Base-by-base conservation (phyloP, 768 basidiomycete genomes). In the Clitopilus passeckerianus region DNA sequence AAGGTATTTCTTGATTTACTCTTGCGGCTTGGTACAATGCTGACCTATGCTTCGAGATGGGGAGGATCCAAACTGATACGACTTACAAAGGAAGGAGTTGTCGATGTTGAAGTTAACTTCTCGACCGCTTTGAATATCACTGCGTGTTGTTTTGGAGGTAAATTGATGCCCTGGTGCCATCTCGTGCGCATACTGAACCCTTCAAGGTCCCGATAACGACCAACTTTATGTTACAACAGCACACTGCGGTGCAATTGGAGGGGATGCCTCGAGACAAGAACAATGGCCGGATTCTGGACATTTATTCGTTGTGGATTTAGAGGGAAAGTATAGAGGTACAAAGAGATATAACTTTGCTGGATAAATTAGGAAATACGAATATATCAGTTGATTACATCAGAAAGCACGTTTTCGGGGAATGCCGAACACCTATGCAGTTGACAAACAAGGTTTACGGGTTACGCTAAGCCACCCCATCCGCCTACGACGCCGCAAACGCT, bases 81-180 rank as follows among this genome's bases (percentile, higher is more conserved):
- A 54, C 87, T 84, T 64, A 76, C 76, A 24, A 70, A 70, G 27
- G 74, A 80, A n/a, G 87, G 87, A 4, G 65, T 67, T 23, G 73
- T 86, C 18, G 84, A 87, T 65, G 67, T 83, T 9, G 80, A 85
- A 64, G 75, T 89, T 37, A 53, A 73, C 16, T 84, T 89, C 63
- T 86, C 86, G 22, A 82, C 77, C n/a, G 88, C 76, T 5, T 70
- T 84, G 60, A 83, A 86, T 57, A 75, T 89, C 35, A 89, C 88
- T 5, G 78, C 86, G 10, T 88, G 87, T 62, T 85, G 83, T 65
- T 89, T 89, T 67, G 88, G 86, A 70, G 86, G 86, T 83, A 64
- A 65, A 70, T 59, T 33, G 23, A 53, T 59, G 54, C 24, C 27
- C 57, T 27, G 37, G n/a, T 33, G 43, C 14, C 33, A 6, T 30